Evolutionary conservation across 371 early-diverging fungal species (phyloP), one percentile per base, ranked within the genome.

Genomic region (Dinochytrium kinnereticum): DNA sequence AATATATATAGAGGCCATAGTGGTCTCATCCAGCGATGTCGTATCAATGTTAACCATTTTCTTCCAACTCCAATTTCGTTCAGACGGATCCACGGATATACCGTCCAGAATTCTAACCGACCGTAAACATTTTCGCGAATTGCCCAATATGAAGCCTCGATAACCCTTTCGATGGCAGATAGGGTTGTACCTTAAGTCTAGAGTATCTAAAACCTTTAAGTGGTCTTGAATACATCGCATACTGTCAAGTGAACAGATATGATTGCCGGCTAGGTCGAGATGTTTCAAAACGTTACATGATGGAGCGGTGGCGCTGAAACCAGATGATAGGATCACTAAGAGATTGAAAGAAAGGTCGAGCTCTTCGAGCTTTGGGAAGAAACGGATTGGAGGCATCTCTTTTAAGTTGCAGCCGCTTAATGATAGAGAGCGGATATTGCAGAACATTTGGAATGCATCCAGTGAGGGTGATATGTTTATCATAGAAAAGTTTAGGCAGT

Each of bases 281-380:
- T 65, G 13, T 51, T 66, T 69, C 21, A 85, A 69, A 7, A 59
- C 34, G 19, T 55, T 33, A 55, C 30, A 55, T 30, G 57, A 1
- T 19, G 36, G 64, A 17, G 64, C 24, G 17, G 65, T 49, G 28
- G 17, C 50, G 24, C 24, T 28, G 26, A 67, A 61, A 2, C 50
- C 61, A 15, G 34, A 24, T 2, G 17, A 40, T 15, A 79, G 17
- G 30, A 50, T 59, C 28, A 70, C 17, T 2, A 84, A 74, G 31
- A 49, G 53, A 65, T 85, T 85, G 67, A 81, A 81, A 40, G 79
- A 80, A 49, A 82, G 31, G 51, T 85, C 83, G 26, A 85, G 73
- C 1, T 21, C 31, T 71, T 79, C 80, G 13, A 82, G 73, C 13
- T 34, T 50, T 1, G 79, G 74, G 51, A 78, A 77, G 38, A 64